phyloP scores from a whole-genome alignment of 257 asterid species.

The Nicotiana sylvestris region DNA sequence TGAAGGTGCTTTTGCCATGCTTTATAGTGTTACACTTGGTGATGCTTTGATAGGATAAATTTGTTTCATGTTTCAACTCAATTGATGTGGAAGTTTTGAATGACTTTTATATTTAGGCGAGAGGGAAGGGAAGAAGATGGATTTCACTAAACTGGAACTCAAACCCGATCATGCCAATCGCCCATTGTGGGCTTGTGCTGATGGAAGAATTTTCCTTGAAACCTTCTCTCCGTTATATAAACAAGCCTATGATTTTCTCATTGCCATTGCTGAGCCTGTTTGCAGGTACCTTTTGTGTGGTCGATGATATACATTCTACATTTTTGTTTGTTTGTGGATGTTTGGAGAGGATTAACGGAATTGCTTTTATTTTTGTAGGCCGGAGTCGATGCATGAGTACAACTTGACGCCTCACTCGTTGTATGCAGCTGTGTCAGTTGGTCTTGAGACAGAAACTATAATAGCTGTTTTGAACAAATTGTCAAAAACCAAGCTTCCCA shows the following conservation, averaged over 20 bases:
- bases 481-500: constrained; percentile 90
- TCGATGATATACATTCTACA: not conserved
- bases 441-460: constrained; percentile 94
- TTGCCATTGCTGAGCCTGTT: constrained; percentile 97
- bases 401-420: constrained; percentile 95
- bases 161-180: constrained; percentile 85
- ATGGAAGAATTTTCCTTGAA: constrained; percentile 93
- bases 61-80: not conserved
- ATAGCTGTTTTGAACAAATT: constrained; percentile 79
- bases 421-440: constrained; percentile 93
- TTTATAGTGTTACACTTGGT: not conserved
- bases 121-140: constrained; percentile 63
- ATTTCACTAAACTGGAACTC: constrained; percentile 82
- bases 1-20: not conserved
- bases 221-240: constrained; percentile 83
- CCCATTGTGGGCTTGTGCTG: constrained; percentile 96
- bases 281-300: constrained; percentile 52
- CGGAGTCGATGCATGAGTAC: constrained; percentile 98
- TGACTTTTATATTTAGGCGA: constrained; percentile 31
- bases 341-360: not conserved
- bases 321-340: constrained; percentile 1
- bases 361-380: constrained; percentile 48
- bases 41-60: not conserved
- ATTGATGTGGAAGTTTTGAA: not conserved
- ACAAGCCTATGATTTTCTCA: constrained; percentile 96